Evolutionary conservation across 2,329 filamentous ascomycete species (phyloP).

Genomic region (Myrmaecium sp.): DNA sequence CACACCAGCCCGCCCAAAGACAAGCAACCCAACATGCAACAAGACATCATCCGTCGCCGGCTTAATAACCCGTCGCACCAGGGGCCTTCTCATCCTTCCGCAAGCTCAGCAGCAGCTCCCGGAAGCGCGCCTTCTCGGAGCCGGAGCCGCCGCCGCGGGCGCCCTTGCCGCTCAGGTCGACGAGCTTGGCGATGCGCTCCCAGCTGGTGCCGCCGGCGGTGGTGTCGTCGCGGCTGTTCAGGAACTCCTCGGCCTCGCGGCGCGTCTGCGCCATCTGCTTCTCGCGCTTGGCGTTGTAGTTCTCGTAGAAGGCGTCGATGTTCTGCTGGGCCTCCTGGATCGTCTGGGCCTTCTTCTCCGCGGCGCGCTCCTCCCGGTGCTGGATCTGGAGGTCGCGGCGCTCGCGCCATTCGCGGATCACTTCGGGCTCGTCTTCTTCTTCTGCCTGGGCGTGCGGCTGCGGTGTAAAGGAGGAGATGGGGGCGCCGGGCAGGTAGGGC

Average conservation of each 20-base stretch:
- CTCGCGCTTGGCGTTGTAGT: constrained; percentile 97
- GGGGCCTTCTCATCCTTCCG: constrained; percentile 85
- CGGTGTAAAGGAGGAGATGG: too few species aligned
- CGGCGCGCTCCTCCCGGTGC: constrained; percentile 72
- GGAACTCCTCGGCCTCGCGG: constrained; percentile 84
- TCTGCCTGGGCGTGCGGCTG: constrained; percentile 31
- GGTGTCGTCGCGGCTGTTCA: constrained; percentile 77
- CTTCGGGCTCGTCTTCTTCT: constrained; percentile 73
- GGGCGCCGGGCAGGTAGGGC: constrained; percentile 34
- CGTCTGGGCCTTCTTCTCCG: constrained; percentile 67
- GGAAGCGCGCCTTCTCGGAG: constrained; percentile 90
- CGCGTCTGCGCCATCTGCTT: constrained; percentile 78
- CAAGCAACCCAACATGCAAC: too few species aligned
- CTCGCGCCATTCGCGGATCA: constrained; percentile 81
- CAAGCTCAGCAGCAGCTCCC: constrained; percentile 71
- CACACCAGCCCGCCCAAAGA: too few species aligned
- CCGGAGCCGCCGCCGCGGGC: constrained; percentile 70
- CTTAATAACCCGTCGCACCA: constrained; percentile 33
- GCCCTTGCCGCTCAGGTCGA: constrained; percentile 94
- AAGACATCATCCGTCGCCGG: constrained; percentile 1
- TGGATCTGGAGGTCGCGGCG: constrained; percentile 67
- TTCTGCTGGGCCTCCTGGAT: constrained; percentile 80
- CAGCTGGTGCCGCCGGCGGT: constrained; percentile 91
- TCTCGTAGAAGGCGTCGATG: constrained; percentile 98
- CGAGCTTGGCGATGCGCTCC: constrained; percentile 94